Evolutionary conservation across 148 eudicot genomes (phyloP), one percentile per base, ranked within the genome.

Genomic region (Euryodendron excelsum): DNA sequence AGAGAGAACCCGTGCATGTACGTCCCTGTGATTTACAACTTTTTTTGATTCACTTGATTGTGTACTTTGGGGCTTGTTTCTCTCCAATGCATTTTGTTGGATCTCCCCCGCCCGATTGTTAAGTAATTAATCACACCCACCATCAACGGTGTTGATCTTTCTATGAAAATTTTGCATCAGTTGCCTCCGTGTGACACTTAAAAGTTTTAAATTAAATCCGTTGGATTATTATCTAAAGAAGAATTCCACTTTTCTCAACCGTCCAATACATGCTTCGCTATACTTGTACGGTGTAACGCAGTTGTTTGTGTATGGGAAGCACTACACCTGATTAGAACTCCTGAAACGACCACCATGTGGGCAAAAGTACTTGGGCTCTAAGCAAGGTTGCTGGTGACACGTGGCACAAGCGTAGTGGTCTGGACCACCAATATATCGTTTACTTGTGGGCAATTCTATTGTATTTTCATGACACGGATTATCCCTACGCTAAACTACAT

Each of bases 331-430:
- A 63, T 62, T 28, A 20, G 25, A 47, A 75, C 69, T 48, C 59
- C 14, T 20, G 27, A 34, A 67, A 53, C 72, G 1, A 25, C 48
- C 80, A 14, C 69, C 79, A 53, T 67, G 79, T 52, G 66, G 45
- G 27, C 11, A 9, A 21, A 2, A 11, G 10, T 66, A 30, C 36
- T 64, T 47, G 72, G 61, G 58, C 31, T 23, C 33, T 44, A 59
- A 61, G 78, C n/a, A 59, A 55, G 41, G 15, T 0, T 8, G 30
- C n/a, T 4, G 23, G 4, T 72, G 76, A 55, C 76, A 72, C 76
- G 76, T 72, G 76, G 53, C 73, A 69, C 36, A 0, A 14, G 21
- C 37, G 31, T 33, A 17, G n/a, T 11, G 45, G 45, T 41, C 45
- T 41, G 45, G 45, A 41, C 45, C 45, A 41, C 45, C 8, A 41